phyloP scores from a whole-genome alignment of 768 basidiomycete genomes.

The Hericium rajendrae region DNA sequence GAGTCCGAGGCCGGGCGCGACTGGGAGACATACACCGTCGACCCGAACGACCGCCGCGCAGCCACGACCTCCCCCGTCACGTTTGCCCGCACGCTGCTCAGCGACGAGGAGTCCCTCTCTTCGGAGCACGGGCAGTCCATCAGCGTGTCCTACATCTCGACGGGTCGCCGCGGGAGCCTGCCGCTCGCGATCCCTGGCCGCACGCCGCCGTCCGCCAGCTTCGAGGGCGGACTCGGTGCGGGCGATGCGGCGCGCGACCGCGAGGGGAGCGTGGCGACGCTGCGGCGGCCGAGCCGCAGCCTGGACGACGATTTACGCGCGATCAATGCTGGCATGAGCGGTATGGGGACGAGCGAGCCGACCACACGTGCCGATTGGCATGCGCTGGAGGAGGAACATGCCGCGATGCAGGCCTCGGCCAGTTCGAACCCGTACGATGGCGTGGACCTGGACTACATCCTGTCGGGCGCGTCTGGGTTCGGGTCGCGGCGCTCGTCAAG shows the following conservation, averaged over 20 bases:
- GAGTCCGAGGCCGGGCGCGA: conserved; percentile 3
- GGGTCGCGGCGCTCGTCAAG: conserved; percentile 1
- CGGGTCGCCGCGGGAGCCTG: neutral
- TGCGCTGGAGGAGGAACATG: neutral
- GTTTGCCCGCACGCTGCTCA: neutral
- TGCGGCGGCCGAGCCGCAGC: conserved; percentile 4
- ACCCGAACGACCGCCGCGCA: neutral
- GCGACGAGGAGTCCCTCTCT: conserved; percentile 1
- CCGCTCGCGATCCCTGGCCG: neutral
- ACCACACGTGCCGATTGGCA: neutral
- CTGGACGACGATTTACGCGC: conserved; percentile 2
- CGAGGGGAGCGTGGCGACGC: conserved; percentile 2
- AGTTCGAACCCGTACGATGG: neutral
- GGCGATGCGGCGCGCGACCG: neutral
- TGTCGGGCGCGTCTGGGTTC: neutral
- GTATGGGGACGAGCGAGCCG: neutral
- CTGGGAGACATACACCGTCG: neutral
- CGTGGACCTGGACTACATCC: conserved; percentile 1
- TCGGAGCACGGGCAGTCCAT: neutral
- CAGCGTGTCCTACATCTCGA: neutral
- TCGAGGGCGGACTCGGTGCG: neutral
- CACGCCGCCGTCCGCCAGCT: neutral
- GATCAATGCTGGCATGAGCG: neutral
- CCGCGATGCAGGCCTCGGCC: neutral
- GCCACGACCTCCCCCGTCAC: neutral